Conservation (phyloP, 2,329 filamentous ascomycete genomes). For the Neurospora crassa region DNA sequence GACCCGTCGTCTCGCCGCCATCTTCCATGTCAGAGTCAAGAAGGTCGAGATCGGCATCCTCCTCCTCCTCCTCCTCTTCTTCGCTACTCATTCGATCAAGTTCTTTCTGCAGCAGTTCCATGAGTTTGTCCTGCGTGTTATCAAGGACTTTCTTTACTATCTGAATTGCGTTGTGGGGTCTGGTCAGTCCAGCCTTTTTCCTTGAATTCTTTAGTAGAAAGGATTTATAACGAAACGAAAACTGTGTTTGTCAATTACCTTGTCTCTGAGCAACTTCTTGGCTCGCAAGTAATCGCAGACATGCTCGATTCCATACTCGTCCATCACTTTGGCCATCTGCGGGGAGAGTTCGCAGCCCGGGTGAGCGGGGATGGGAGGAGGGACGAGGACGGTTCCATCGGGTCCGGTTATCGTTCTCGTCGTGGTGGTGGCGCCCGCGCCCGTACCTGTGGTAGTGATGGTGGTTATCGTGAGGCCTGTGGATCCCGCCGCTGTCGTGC, state of each 20-base stretch:
- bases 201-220: too few species aligned
- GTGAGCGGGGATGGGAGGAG: background rate
- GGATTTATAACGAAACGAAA: too few species aligned
- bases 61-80: background rate
- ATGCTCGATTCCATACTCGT: background rate
- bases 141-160: background rate
- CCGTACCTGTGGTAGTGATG: too few species aligned
- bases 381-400: background rate
- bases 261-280: background rate
- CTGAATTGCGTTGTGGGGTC: too few species aligned
- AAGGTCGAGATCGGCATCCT: background rate
- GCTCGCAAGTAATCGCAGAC: background rate
- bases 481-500: background rate
- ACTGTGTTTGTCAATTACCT: background rate
- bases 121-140: background rate
- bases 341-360: background rate
- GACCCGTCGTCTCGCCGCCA: too few species aligned
- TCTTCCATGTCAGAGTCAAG: too few species aligned
- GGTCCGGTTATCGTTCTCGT: background rate
- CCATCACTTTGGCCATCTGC: background rate
- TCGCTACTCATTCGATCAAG: background rate
- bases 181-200: too few species aligned
- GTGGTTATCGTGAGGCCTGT: background rate
- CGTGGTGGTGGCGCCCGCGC: too few species aligned
- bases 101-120: background rate